Base-by-base conservation (phyloP, 2,329 filamentous ascomycete genomes). In the Alternaria hordeiaustralica region DNA sequence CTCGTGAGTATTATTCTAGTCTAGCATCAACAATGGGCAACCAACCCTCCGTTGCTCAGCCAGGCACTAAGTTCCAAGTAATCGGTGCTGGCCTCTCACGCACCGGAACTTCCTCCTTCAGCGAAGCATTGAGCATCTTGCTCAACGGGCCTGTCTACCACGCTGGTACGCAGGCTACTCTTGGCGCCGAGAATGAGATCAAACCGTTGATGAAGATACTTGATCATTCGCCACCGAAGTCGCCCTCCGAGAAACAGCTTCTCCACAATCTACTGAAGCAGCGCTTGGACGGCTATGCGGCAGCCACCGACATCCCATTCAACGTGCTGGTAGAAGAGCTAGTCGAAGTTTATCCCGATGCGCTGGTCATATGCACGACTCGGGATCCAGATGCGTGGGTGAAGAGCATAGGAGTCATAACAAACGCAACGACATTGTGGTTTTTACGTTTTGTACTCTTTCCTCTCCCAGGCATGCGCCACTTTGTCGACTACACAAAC, bases 21-120 rank as follows among this genome's bases (percentile, higher is more conserved):
- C n/a, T 23, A 18, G 25, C 53, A 28, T n/a, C 12, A 53, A 62
- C 18, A 50, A 74, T 74, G 71, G 71, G 72, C 43, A 57, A 67
- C 21, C 30, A 70, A 59, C 55, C 71, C 15, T 72, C 68, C 18
- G 30, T 55, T 4, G 68, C 70, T 25, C 49, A 56, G 23, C 69
- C 69, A 21, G 69, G 68, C 33, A 71, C 70, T 5, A 33, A 65
- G 11, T 58, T 84, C 56, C 74, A 82, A 65, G 82, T 84, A 59
- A 84, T 84, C 60, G 80, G 79, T 21, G 82, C 81, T 6, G 80
- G 81, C 47, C 81, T 79, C 63, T 77, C 84, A 13, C 79, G 85
- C 54, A 86, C 84, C 1, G 85, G 84, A 13, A 86, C 84, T 1
- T 77, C 84, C 10, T 85, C 85, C 23, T 84, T 86, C 77, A 82